phyloP scores from a whole-genome alignment of 1,284 basidiomycete species.

The Ceratobasidium sp. region DNA sequence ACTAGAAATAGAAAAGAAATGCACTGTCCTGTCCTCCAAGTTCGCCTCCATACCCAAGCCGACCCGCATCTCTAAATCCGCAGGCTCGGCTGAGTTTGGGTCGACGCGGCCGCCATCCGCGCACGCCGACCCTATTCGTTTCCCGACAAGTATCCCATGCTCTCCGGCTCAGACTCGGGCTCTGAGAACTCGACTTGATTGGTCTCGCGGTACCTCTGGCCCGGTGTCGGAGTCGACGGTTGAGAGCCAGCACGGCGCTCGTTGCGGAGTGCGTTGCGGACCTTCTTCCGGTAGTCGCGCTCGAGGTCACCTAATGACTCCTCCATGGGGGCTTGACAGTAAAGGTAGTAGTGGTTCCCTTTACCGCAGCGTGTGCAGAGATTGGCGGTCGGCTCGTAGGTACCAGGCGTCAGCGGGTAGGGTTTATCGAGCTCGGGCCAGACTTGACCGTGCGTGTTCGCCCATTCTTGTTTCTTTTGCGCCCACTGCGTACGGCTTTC shows the following conservation, averaged over 20 bases:
- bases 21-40: too few species aligned
- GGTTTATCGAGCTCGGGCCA: not conserved
- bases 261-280: too few species aligned
- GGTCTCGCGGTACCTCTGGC: not conserved
- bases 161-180: not conserved
- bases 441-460: not conserved
- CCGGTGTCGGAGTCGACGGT: too few species aligned
- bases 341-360: not conserved
- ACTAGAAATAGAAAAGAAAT: not conserved
- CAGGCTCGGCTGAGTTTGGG: not conserved
- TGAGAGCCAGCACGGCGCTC: too few species aligned
- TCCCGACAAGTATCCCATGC: not conserved
- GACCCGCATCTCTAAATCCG: not conserved
- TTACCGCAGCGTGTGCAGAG: not conserved
- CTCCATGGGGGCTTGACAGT: not conserved
- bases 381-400: not conserved
- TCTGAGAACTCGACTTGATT: not conserved
- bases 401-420: conserved; percentile 3
- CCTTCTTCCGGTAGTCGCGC: too few species aligned
- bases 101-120: not conserved
- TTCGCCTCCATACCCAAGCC: too few species aligned
- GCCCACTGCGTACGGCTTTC: not conserved
- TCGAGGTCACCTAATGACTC: not conserved
- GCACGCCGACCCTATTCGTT: conserved; percentile 10
- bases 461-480: not conserved